Percentiles rank a stretch among this genome's conserved stretches.
Evolutionary conservation across 352 stramenopile genomes (phyloP).

Genomic region (Phytopythium delawarense): DNA sequence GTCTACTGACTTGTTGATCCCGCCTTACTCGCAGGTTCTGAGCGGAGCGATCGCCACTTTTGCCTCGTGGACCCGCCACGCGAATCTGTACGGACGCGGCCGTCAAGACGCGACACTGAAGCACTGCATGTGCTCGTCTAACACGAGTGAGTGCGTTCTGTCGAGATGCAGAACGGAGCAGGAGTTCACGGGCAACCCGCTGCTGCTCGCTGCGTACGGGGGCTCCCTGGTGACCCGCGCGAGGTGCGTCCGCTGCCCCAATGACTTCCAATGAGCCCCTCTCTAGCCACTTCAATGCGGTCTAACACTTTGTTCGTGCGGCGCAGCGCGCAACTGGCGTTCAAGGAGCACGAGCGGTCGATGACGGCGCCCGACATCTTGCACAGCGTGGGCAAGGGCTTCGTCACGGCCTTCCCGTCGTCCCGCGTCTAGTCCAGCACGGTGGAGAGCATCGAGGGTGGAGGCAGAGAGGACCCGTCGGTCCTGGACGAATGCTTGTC

Average conservation of each 20-base stretch:
- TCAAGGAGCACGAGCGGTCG: slow-evolving; percentile 53
- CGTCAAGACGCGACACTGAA: neutral
- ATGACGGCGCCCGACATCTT: slow-evolving; percentile 88
- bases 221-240: slow-evolving; percentile 78
- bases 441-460: neutral
- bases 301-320: neutral
- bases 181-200: slow-evolving; percentile 37
- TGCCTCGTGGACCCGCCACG: slow-evolving; percentile 55
- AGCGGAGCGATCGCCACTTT: slow-evolving; percentile 82
- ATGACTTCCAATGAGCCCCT: too few species aligned
- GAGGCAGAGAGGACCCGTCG: neutral
- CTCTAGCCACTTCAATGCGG: neutral
- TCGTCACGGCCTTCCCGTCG: slow-evolving; percentile 38
- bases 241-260: slow-evolving; percentile 28
- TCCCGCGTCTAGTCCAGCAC: slow-evolving; percentile 14
- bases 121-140: neutral
- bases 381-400: slow-evolving; percentile 54
- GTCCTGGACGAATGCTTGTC: neutral
- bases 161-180: slow-evolving; percentile 7
- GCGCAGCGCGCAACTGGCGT: slow-evolving; percentile 53
- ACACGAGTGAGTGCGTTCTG: neutral
- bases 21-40: slow-evolving; percentile 46
- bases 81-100: slow-evolving; percentile 27
- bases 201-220: slow-evolving; percentile 70
- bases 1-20: neutral